Percentiles rank a stretch among this genome's conserved stretches.
Evolutionary conservation across 495 filamentous ascomycete species (phyloP).

Genomic region (Friedmanniomyces endolithicus): DNA sequence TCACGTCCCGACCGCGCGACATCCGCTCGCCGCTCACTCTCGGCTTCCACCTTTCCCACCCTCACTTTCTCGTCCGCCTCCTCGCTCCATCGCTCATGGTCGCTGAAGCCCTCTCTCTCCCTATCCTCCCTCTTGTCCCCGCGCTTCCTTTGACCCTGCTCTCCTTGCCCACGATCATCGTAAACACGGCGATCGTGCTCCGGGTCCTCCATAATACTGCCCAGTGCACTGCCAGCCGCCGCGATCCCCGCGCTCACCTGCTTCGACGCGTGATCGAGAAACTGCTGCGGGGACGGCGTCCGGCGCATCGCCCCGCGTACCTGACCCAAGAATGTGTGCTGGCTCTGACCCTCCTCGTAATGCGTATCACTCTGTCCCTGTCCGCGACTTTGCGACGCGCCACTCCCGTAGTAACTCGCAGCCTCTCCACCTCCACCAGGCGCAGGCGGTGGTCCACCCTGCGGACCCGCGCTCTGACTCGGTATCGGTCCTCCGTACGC

Average conservation of each 20-base stretch:
- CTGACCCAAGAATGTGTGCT: slow-evolving; percentile 53
- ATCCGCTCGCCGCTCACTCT: slow-evolving; percentile 20
- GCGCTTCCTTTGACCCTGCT: background rate
- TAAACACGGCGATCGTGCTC: slow-evolving; percentile 56
- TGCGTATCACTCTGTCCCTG: slow-evolving; percentile 6
- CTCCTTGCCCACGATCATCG: slow-evolving; percentile 52
- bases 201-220: slow-evolving; percentile 61
- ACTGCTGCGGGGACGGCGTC: slow-evolving; percentile 80
- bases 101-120: slow-evolving; percentile 21
- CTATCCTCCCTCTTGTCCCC: slow-evolving; percentile 12
- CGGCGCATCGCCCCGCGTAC: slow-evolving; percentile 74
- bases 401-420: slow-evolving; percentile 10
- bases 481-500: slow-evolving; percentile 10
- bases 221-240: slow-evolving; percentile 74
- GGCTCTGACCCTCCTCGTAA: slow-evolving; percentile 29
- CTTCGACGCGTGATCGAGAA: slow-evolving; percentile 66
- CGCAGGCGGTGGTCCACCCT: slow-evolving; percentile 6
- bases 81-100: slow-evolving; percentile 68
- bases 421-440: slow-evolving; percentile 14
- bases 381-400: background rate
- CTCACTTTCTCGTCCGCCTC: slow-evolving; percentile 47
- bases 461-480: slow-evolving; percentile 10
- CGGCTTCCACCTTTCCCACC: slow-evolving; percentile 13
- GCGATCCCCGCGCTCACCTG: slow-evolving; percentile 66
- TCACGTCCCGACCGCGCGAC: slow-evolving; percentile 13